Evolutionary conservation across 257 asterid genomes (phyloP).

Genomic region (Solanum clarkiae): DNA sequence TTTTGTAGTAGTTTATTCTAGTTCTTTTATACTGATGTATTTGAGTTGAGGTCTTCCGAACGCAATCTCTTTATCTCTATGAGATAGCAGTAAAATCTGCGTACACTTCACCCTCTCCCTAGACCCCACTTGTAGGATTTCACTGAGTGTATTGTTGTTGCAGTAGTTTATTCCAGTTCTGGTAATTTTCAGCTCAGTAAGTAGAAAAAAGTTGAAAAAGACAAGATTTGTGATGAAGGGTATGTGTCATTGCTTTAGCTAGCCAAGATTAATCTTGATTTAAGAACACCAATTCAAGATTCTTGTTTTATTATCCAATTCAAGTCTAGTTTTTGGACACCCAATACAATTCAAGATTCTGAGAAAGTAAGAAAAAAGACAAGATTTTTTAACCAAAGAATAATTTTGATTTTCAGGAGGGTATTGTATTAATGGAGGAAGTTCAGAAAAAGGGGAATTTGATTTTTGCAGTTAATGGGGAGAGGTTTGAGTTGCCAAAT

Average conservation of each 20-base stretch:
- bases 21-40: not conserved
- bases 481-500: slow-evolving; percentile 43
- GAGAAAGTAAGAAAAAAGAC: not conserved
- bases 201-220: not conserved
- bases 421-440: not conserved
- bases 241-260: not conserved
- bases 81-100: too few species aligned
- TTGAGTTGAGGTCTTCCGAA: too few species aligned
- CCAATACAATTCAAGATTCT: not conserved
- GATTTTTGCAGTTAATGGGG: slow-evolving; percentile 40
- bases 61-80: too few species aligned
- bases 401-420: not conserved
- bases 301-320: not conserved
- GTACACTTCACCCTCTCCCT: too few species aligned
- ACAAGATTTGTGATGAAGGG: not conserved
- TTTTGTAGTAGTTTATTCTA: not conserved
- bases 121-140: too few species aligned
- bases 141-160: too few species aligned
- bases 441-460: not conserved
- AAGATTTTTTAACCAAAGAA: not conserved
- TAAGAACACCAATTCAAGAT: not conserved
- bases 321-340: not conserved
- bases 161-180: not conserved
- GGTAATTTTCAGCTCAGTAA: not conserved
- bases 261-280: not conserved